phyloP scores from a whole-genome alignment of 768 basidiomycete genomes.

The Agaricus subrufescens region DNA sequence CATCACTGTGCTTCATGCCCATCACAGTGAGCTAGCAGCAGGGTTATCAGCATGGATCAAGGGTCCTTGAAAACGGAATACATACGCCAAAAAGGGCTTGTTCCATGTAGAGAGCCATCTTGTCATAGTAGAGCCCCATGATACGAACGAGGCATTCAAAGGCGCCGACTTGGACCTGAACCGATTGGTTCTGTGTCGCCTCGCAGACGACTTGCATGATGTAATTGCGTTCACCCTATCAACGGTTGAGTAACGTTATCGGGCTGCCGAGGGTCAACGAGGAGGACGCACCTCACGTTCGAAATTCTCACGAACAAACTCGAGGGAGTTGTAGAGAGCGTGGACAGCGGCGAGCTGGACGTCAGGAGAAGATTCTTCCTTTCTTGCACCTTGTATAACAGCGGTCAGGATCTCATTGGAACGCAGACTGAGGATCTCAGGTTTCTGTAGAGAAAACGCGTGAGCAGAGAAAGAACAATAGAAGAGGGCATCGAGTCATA shows the following conservation, averaged over 20 bases:
- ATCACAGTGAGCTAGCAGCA: constrained; percentile 79
- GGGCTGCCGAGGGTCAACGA: neutral
- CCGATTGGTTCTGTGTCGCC: constrained; percentile 82
- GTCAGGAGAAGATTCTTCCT: constrained; percentile 87
- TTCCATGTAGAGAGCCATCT: constrained; percentile 99
- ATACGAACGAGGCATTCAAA: constrained; percentile 95
- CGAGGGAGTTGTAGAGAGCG: constrained; percentile 91
- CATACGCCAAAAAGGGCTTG: constrained; percentile 94
- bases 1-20: constrained; percentile 94
- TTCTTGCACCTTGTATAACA: constrained; percentile 95
- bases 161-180: constrained; percentile 88
- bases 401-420: constrained; percentile 98
- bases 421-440: constrained; percentile 81
- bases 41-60: constrained; percentile 13
- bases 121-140: constrained; percentile 98
- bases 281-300: constrained; percentile 77
- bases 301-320: constrained; percentile 97
- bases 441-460: constrained; percentile 58
- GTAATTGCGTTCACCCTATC: constrained; percentile 95
- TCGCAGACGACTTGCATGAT: constrained; percentile 99
- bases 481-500: constrained; percentile 38
- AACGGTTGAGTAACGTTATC: constrained; percentile 10
- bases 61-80: constrained; percentile 19
- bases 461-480: constrained; percentile 2
- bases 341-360: constrained; percentile 93